A percentile compares a stretch with the other conserved stretches of the same genome.
These are phyloP conservation scores for Coniella vitis DNA, from an alignment of 2,329 filamentous ascomycete species.

Conservation along the genomic window DNA sequence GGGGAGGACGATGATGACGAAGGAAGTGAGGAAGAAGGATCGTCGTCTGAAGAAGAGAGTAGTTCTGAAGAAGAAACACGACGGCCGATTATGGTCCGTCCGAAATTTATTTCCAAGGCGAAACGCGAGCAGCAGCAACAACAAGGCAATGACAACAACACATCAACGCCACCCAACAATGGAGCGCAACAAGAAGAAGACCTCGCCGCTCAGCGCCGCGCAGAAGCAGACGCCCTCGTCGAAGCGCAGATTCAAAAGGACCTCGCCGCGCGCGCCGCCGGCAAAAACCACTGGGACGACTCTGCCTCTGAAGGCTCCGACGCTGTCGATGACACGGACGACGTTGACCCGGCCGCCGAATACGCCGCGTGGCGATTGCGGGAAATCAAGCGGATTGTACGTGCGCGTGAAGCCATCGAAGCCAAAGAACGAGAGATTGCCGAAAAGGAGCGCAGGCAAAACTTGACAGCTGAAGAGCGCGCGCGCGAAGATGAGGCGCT, in stretches of 20 bases:
- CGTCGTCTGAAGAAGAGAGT: constrained; percentile 34
- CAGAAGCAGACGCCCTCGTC: constrained; percentile 70
- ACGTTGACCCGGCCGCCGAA: constrained; percentile 78
- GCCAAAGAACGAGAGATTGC: constrained; percentile 76
- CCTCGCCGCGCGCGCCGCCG: constrained; percentile 64
- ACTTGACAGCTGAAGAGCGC: constrained; percentile 80
- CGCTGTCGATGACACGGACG: constrained; percentile 85
- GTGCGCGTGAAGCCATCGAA: constrained; percentile 80
- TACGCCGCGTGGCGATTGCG: constrained; percentile 89
- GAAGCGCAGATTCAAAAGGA: constrained; percentile 85
- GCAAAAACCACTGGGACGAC: constrained; percentile 84
- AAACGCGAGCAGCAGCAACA: constrained; percentile 17
- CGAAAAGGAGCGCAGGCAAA: constrained; percentile 80
- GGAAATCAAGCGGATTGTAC: constrained; percentile 81
- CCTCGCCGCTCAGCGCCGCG: constrained; percentile 56
- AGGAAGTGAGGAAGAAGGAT: constrained; percentile 27
- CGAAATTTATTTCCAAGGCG: constrained; percentile 57
- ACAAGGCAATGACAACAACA: background rate
- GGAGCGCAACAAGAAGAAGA: constrained; percentile 31
- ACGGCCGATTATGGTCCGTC: constrained; percentile 51
- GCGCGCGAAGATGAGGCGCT: constrained; percentile 76
- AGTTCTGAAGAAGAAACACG: constrained; percentile 52
- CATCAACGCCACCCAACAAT: background rate
- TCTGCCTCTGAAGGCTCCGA: constrained; percentile 49
- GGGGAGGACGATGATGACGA: constrained; percentile 32